Evolutionary conservation across 2,329 filamentous ascomycete genomes (phyloP).

Genomic region (Colletotrichum navitas): DNA sequence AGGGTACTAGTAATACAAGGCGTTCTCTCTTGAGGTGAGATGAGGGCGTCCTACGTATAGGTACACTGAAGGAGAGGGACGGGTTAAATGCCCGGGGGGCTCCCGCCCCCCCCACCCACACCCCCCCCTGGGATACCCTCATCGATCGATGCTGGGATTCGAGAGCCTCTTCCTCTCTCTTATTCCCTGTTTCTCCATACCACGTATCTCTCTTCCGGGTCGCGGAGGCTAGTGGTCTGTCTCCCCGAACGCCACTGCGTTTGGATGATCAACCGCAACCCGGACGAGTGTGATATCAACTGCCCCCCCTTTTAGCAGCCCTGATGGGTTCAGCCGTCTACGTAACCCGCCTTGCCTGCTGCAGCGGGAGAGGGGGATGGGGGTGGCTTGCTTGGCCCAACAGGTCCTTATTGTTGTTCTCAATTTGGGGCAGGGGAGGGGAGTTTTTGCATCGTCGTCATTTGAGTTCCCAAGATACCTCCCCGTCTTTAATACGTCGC

Average conservation of each 20-base stretch:
- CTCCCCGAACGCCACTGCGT: neutral
- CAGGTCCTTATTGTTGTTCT: neutral
- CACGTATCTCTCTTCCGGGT: neutral
- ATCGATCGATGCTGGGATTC: neutral
- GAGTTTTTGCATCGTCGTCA: neutral
- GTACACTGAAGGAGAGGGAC: neutral
- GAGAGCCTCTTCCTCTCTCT: no score
- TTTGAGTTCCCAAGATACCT: neutral
- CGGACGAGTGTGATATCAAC: neutral
- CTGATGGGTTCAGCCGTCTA: slow-evolving; percentile 7
- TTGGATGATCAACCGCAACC: neutral
- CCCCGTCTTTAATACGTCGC: neutral
- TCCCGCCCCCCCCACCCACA: neutral
- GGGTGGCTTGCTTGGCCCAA: neutral
- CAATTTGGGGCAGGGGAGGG: neutral
- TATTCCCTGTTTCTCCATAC: neutral
- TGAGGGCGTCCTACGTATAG: neutral
- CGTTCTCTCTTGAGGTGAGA: no score
- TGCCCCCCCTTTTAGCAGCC: neutral
- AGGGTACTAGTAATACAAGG: no score
- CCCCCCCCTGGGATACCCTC: neutral
- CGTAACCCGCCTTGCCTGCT: slow-evolving; percentile 1
- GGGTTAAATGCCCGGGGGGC: neutral
- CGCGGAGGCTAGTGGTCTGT: neutral
- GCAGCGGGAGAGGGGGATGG: neutral